Base-by-base conservation (phyloP, 169 alveolate genomes). In the Babesia ovata region DNA sequence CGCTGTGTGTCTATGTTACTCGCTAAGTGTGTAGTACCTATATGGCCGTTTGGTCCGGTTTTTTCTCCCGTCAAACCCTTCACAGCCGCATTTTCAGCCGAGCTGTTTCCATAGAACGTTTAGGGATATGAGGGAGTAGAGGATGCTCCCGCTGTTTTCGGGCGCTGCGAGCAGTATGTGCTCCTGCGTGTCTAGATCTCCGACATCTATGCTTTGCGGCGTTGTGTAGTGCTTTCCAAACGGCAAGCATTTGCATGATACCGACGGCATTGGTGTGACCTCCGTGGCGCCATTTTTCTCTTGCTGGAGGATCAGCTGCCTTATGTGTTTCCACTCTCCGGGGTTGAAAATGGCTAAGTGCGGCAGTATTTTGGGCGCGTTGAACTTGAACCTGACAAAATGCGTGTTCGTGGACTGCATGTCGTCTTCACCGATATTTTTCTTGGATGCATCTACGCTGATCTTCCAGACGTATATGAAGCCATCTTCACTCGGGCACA, bases 271-370 rank as follows among this genome's bases (percentile, higher is more conserved):
- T 2, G 8, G 12, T 11, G 54, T 67, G 29, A 39, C 9, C 2
- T 50, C 58, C 22, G 10, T 10, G 26, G 33, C 70, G 11, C 21
- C 13, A 13, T 66, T 22, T 45, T 70, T 36, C 28, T 54, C 48
- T 21, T 49, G 57, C 33, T 33, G 17, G 7, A 60, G 11, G 16
- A 79, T 70, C 49, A 63, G 4, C 36, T 26, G 52, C 60, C 42
- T 45, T 8, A 79, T 0, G 44, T 79, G 62, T 17, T 44, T 69
- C 87, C 87, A 79, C 28, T 79, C 84, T 17, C 66, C 66, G n/a
- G 74, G 61, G 83, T 79, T 70, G 52, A 65, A 70, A 4, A 79
- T 33, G 10, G 49, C 44, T 11, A 79, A 4, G 28, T 42, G 36
- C 11, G 45, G 54, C 42, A 50, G 46, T 11, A 22, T 13, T 14